Percentiles rank a stretch among this genome's conserved stretches.
Conservation (phyloP, 805 yeast species). For the Blastobotrys americana region DNA sequence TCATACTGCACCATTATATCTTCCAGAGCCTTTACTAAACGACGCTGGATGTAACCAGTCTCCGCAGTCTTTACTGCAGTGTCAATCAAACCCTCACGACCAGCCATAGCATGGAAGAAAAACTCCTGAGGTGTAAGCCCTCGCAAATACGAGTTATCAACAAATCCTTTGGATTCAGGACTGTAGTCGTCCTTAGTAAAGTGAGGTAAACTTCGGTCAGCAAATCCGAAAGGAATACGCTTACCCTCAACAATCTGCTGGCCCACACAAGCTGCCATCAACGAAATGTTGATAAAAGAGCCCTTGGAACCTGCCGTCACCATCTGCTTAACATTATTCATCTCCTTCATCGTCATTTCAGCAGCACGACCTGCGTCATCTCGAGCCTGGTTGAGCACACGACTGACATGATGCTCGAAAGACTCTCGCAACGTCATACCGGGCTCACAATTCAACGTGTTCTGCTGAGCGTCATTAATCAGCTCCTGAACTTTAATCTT, state of each 20-base stretch:
- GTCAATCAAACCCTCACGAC: constrained; percentile 99
- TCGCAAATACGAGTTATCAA: constrained; percentile 92
- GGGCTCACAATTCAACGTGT: constrained; percentile 86
- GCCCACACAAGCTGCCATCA: constrained; percentile 99
- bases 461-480: constrained; percentile 84
- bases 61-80: constrained; percentile 99
- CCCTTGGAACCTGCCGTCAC: constrained; percentile 99
- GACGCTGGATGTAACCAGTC: constrained; percentile 97
- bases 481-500: constrained; percentile 92
- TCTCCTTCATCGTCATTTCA: constrained; percentile 88
- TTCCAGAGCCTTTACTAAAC: constrained; percentile 92
- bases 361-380: constrained; percentile 99
- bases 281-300: constrained; percentile 96
- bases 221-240: constrained; percentile 96
- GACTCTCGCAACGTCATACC: constrained; percentile 99
- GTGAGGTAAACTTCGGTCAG: constrained; percentile 94
- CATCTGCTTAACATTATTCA: constrained; percentile 97
- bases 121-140: constrained; percentile 98
- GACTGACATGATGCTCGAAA: constrained; percentile 93
- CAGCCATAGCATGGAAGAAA: constrained; percentile 99
- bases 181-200: constrained; percentile 97
- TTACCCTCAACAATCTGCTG: constrained; percentile 99
- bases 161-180: constrained; percentile 97
- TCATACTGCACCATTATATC: constrained; percentile 98
- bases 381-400: constrained; percentile 95